These are phyloP conservation scores for Kwoniella botswanensis DNA, from an alignment of 768 basidiomycete genomes.

Conservation along the genomic window DNA sequence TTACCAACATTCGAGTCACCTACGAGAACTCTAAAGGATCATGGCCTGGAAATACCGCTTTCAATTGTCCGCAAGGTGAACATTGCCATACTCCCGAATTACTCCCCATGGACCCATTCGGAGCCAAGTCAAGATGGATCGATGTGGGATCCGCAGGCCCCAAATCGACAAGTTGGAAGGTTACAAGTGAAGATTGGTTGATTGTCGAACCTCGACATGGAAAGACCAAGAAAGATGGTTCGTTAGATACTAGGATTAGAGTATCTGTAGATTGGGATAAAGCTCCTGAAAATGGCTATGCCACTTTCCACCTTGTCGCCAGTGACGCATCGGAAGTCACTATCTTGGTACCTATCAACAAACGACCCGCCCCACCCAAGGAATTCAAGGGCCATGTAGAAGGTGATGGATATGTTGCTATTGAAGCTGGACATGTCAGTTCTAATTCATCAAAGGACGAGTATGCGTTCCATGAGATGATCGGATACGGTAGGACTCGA, in stretches of 20 bases:
- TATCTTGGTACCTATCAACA: conserved; percentile 33
- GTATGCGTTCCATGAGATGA: conserved; percentile 67
- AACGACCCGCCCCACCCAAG: conserved; percentile 19
- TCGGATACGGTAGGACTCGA: conserved; percentile 67
- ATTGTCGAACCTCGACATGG: conserved; percentile 63
- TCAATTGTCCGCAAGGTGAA: conserved; percentile 63
- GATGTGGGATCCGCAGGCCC: conserved; percentile 71
- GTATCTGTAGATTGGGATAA: conserved; percentile 68
- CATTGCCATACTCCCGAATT: conserved; percentile 60
- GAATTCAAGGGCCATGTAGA: conserved; percentile 66
- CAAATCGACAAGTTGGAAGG: conserved; percentile 65
- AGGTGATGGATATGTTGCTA: conserved; percentile 68
- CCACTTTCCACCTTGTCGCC: conserved; percentile 21
- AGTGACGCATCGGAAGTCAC: conserved; percentile 45
- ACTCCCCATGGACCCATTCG: conserved; percentile 65
- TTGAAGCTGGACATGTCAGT: conserved; percentile 69
- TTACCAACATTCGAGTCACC: conserved; percentile 70
- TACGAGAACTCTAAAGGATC: conserved; percentile 69
- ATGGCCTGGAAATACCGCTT: conserved; percentile 73
- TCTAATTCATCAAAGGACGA: conserved; percentile 63
- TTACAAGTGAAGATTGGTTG: conserved; percentile 65
- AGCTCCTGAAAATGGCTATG: conserved; percentile 32
- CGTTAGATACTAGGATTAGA: conserved; percentile 65
- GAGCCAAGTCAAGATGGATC: conserved; percentile 65
- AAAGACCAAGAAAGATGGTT: conserved; percentile 60